phyloP scores from a whole-genome alignment of 1,284 basidiomycete genomes.

The Austroboletus novae-zelandiae region DNA sequence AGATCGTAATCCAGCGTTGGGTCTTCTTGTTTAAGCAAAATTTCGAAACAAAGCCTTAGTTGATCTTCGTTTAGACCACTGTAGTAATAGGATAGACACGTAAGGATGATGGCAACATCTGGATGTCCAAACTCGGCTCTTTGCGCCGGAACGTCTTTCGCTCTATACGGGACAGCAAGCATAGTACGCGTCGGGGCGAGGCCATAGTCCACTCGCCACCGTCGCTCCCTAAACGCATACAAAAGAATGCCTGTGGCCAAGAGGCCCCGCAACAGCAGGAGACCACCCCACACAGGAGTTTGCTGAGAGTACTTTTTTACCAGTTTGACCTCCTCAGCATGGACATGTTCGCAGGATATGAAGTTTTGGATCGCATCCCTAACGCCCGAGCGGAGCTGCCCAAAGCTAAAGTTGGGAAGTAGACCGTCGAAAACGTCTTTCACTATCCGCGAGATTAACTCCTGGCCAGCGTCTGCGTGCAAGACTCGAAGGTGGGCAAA shows the following conservation, averaged over 20 bases:
- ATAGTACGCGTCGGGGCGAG: conserved; percentile 43
- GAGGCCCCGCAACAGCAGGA: conserved; percentile 47
- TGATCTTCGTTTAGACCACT: conserved; percentile 42
- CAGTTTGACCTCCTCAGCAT: conserved; percentile 12
- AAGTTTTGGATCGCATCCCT: conserved; percentile 22
- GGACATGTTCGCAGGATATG: conserved; percentile 13
- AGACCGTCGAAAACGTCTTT: conserved; percentile 27
- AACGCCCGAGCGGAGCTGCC: conserved; percentile 13
- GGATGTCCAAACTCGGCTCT: conserved; percentile 40
- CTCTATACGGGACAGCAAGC: conserved; percentile 53
- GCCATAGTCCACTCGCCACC: conserved; percentile 56
- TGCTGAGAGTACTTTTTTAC: conserved; percentile 16
- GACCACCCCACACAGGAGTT: conserved; percentile 28
- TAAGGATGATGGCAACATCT: no score
- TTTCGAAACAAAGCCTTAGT: conserved; percentile 38
- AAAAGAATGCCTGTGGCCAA: conserved; percentile 43
- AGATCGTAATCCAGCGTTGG: conserved; percentile 41
- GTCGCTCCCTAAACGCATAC: conserved; percentile 40
- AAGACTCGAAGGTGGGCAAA: conserved; percentile 39
- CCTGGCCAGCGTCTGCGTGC: conserved; percentile 19
- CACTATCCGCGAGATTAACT: conserved; percentile 23
- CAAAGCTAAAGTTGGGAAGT: conserved; percentile 20
- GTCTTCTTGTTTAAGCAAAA: conserved; percentile 44
- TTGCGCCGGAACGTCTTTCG: conserved; percentile 49
- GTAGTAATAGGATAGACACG: no score